Percentiles rank a stretch among this genome's conserved stretches.
These are phyloP conservation scores for Tylopilus cervinicoccineus DNA, from an alignment of 768 basidiomycete genomes.

Conservation along the genomic window DNA sequence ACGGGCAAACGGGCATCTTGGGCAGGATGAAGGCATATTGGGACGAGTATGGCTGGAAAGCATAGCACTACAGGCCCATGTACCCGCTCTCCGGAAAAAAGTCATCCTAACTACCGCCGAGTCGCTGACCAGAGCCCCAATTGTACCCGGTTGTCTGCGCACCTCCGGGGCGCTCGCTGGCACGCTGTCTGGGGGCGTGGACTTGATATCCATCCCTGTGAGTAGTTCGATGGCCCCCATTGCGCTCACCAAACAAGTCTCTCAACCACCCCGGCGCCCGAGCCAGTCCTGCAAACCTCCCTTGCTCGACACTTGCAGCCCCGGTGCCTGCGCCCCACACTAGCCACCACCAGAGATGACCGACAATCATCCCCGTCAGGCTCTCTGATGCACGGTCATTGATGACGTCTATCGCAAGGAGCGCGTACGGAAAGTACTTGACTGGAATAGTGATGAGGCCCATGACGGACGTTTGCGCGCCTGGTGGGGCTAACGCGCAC, in stretches of 20 bases:
- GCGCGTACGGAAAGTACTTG: constrained; percentile 67
- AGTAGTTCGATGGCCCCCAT: constrained; percentile 31
- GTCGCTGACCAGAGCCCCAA: constrained; percentile 55
- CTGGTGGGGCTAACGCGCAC: constrained; percentile 61
- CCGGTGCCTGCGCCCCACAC: constrained; percentile 49
- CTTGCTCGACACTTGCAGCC: constrained; percentile 35
- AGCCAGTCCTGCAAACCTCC: constrained; percentile 39
- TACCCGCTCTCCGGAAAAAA: not conserved
- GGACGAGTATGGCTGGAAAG: constrained; percentile 28
- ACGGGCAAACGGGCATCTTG: constrained; percentile 60
- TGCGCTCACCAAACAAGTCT: constrained; percentile 42
- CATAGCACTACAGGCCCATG: constrained; percentile 8
- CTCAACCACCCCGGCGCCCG: constrained; percentile 59
- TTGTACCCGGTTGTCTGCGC: constrained; percentile 31
- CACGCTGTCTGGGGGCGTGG: constrained; percentile 46
- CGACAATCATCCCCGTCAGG: constrained; percentile 69
- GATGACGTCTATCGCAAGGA: constrained; percentile 71
- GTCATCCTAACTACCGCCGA: constrained; percentile 34
- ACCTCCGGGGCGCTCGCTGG: constrained; percentile 13
- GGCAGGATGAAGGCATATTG: constrained; percentile 70
- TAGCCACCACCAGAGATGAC: constrained; percentile 80
- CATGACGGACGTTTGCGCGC: constrained; percentile 68
- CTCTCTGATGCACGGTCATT: constrained; percentile 56
- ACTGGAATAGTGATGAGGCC: constrained; percentile 75
- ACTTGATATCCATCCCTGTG: constrained; percentile 52